Percentiles rank a stretch among this genome's conserved stretches.
Evolutionary conservation across 129 eudicot species (phyloP).

Genomic region (Calendula officinalis): DNA sequence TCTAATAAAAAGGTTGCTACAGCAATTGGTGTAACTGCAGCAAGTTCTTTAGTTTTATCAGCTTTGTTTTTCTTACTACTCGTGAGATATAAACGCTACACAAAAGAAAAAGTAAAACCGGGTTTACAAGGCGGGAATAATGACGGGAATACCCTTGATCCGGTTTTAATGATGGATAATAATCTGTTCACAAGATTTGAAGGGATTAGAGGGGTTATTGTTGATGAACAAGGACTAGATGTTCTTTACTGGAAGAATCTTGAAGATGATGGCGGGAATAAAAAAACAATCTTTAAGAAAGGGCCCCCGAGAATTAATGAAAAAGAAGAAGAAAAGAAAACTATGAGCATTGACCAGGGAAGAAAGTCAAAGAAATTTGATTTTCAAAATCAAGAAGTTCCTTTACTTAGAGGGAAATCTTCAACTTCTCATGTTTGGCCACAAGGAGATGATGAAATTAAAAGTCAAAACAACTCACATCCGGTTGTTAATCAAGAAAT

Average conservation of each 20-base stretch:
- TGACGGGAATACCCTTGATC: no score
- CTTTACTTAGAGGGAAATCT: slow-evolving; percentile 1
- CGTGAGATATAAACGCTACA: background rate
- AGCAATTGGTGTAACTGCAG: slow-evolving; percentile 12
- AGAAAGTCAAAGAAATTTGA: slow-evolving; percentile 8
- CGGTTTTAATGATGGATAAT: background rate
- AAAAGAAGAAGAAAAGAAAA: background rate
- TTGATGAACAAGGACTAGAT: slow-evolving; percentile 16
- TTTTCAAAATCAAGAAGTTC: background rate
- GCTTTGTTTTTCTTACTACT: background rate
- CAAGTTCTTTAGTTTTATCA: slow-evolving; percentile 9
- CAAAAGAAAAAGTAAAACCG: background rate
- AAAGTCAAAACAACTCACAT: background rate
- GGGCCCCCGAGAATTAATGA: background rate
- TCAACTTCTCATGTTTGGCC: slow-evolving; percentile 2
- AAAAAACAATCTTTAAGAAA: background rate
- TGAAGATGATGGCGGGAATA: background rate
- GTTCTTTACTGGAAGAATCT: slow-evolving; percentile 3
- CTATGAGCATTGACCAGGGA: no score
- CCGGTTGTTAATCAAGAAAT: background rate
- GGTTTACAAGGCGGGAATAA: background rate
- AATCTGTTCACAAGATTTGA: background rate
- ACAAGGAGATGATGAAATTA: background rate
- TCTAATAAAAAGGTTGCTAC: background rate
- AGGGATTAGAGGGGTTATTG: slow-evolving; percentile 13